Evolutionary conservation across 768 basidiomycete genomes (phyloP).

Genomic region (Lyophyllum decastes): DNA sequence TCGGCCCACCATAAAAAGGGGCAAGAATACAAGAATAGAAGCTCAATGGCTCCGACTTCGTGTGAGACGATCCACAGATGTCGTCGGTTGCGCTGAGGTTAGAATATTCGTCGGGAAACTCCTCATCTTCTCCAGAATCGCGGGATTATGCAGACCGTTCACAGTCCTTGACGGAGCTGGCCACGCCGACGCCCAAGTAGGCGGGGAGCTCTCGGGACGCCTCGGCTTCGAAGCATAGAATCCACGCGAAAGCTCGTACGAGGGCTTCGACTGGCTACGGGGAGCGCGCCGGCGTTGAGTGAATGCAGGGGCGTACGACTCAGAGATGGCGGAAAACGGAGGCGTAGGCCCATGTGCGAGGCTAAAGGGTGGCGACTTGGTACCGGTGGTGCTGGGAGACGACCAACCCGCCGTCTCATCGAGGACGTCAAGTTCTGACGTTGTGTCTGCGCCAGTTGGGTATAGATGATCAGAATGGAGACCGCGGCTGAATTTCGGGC

Average conservation of each 20-base stretch:
- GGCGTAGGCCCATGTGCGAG: background rate
- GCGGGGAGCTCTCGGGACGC: slow-evolving; percentile 1
- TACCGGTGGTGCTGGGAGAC: background rate
- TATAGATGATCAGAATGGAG: background rate
- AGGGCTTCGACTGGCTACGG: slow-evolving; percentile 15
- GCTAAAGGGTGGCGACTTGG: background rate
- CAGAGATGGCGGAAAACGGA: background rate
- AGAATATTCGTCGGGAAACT: slow-evolving; percentile 8
- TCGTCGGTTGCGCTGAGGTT: slow-evolving; percentile 9
- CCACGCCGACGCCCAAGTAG: background rate
- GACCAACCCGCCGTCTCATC: slow-evolving; percentile 19
- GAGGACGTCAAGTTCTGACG: slow-evolving; percentile 18
- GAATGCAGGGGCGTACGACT: background rate
- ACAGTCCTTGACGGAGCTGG: background rate
- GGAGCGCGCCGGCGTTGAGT: background rate
- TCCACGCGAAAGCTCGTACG: slow-evolving; percentile 5
- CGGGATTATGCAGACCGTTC: background rate
- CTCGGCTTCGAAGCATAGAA: background rate
- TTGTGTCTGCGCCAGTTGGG: slow-evolving; percentile 9
- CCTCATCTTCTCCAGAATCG: background rate
- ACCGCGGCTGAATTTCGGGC: slow-evolving; percentile 11
- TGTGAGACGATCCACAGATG: slow-evolving; percentile 5
- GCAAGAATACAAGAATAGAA: background rate
- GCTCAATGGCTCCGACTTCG: slow-evolving; percentile 21
- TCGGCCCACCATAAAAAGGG: background rate